Evolutionary conservation across 805 yeast species (phyloP).

Genomic region (Myxozyma mucilagina): DNA sequence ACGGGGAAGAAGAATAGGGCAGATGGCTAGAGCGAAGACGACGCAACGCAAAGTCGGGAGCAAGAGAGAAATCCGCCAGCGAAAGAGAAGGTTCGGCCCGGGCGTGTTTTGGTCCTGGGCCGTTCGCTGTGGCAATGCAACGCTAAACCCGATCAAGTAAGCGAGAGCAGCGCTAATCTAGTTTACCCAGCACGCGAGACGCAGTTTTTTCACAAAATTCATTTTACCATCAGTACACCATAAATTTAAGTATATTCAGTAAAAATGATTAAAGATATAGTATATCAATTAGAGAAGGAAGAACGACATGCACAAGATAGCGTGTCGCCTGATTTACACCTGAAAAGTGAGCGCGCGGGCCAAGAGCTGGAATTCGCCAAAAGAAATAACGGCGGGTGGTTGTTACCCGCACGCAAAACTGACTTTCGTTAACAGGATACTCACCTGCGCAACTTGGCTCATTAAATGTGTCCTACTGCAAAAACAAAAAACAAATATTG

Average conservation of each 20-base stretch:
- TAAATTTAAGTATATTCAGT: no score
- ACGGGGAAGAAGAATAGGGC: background rate
- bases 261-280: no score
- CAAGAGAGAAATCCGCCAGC: background rate
- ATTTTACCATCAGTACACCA: no score
- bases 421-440: no score
- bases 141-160: constrained; percentile 2
- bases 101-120: constrained; percentile 18
- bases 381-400: background rate
- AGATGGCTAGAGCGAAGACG: background rate
- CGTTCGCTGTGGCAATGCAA: constrained; percentile 9
- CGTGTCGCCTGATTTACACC: background rate
- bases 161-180: background rate
- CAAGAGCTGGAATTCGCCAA: constrained; percentile 10
- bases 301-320: background rate
- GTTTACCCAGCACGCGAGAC: background rate
- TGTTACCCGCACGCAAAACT: no score
- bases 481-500: no score
- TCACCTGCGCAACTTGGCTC: no score
- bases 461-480: no score
- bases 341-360: background rate
- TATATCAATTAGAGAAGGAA: background rate
- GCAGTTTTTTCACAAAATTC: background rate
- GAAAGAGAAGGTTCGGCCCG: constrained; percentile 8
- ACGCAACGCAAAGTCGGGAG: background rate